A percentile compares a stretch with the other conserved stretches of the same genome.
Evolutionary conservation across 805 yeast species (phyloP).

Genomic region (Brettanomyces naardenensis): DNA sequence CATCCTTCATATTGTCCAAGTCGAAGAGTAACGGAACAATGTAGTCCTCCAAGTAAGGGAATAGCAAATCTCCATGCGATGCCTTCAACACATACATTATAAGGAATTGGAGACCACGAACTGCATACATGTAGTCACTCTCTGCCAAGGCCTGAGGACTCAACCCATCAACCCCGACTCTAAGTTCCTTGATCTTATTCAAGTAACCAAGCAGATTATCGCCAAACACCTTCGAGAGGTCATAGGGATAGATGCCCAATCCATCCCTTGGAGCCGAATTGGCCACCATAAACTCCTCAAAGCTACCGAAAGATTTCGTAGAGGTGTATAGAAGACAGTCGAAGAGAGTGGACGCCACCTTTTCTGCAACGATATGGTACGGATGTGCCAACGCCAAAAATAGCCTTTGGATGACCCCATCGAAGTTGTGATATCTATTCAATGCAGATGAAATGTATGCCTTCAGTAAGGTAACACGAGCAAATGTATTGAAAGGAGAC

Average conservation of each 20-base stretch:
- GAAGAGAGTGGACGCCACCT: conserved; percentile 54
- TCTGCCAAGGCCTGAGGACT: conserved; percentile 50
- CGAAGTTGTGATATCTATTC: conserved; percentile 41
- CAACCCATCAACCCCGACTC: conserved; percentile 22
- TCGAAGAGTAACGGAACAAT: conserved; percentile 65
- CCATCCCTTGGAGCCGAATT: conserved; percentile 27
- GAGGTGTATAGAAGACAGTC: conserved; percentile 20
- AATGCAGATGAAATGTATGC: conserved; percentile 25
- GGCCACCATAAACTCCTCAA: conserved; percentile 31
- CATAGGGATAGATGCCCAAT: conserved; percentile 18
- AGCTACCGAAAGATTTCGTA: conserved; percentile 13
- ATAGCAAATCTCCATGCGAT: conserved; percentile 43
- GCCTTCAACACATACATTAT: conserved; percentile 45
- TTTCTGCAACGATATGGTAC: conserved; percentile 64
- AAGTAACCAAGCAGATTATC: conserved; percentile 36
- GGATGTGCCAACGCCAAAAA: conserved; percentile 51
- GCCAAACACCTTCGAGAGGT: conserved; percentile 25
- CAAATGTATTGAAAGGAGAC: conserved; percentile 57
- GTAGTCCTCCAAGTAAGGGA: conserved; percentile 40
- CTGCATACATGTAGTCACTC: conserved; percentile 52
- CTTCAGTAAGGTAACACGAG: conserved; percentile 49
- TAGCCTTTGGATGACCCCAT: conserved; percentile 34
- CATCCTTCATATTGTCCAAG: conserved; percentile 65
- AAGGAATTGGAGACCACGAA: conserved; percentile 61
- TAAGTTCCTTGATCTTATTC: conserved; percentile 31